Evolutionary conservation across 257 asterid genomes (phyloP), one percentile per base, ranked within the genome.

Genomic region (Plantago major): DNA sequence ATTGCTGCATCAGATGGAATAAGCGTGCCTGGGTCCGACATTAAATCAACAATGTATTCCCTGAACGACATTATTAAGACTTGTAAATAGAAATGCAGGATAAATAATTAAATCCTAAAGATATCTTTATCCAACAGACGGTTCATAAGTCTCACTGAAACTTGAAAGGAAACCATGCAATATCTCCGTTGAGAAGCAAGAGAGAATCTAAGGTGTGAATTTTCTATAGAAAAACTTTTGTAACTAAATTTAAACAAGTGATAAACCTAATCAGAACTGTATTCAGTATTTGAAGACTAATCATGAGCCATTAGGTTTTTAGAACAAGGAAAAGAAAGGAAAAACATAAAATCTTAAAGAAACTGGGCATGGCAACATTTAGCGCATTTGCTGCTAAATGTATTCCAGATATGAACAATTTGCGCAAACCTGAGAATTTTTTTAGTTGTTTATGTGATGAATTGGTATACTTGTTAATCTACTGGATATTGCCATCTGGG

Each of bases 21-120:
- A 74, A 92, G 96, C 30, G 97, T 73, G 62, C 99, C 99, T 17
- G 99, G 99, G 71, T 82, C 96, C 50, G 97, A 92, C 99, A 92
- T 92, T 70, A 92, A 72, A 84, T 92, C 97, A 65, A 92, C 91
- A 73, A 92, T 92, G 74, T 76, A 89, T 77, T 92, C 99, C 95
- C 99, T 92, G 89, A 69, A 76, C 37, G 66, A 68, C 38, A 68
- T 66, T 42, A 64, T 74, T 18, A 60, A 70, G 72, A 62, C 51
- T 42, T 52, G 18, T 28, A 74, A 58, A 59, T 47, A 48, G 28
- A 63, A 64, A 48, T 15, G 55, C 14, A 51, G 42, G 43, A 44
- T 28, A 63, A 42, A 46, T 72, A 57, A 17, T 65, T 33, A 26
- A 48, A 56, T 46, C 69, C 56, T 30, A 55, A 19, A 56, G 33